Base-by-base conservation (phyloP, 352 stramenopile species). In the Detonula confervacea region DNA sequence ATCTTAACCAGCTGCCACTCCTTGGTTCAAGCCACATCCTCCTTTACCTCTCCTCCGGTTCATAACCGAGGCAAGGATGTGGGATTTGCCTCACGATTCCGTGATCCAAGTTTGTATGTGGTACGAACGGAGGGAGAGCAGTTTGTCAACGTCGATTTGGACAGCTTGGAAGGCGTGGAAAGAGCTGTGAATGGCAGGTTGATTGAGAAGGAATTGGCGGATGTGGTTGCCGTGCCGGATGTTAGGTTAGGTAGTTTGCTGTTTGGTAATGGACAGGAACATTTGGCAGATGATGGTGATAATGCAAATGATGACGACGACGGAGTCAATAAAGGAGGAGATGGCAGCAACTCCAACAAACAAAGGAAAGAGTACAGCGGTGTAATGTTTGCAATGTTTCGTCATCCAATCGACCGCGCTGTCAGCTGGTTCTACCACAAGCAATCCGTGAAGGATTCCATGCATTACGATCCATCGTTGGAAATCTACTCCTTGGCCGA, bases 401-500 rank as follows among this genome's bases (percentile, higher is more conserved):
- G 78, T 27, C 66, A 86, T 75, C 78, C 78, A 2, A 71, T 86
- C 22, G 78, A 86, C 24, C 22, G 78, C 12, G 46, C 78, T 14
- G 56, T 67, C 14, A 84, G 76, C 25, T 35, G 67, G 0, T 84
- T 77, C 54, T 81, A 86, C 51, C 69, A 77, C 59, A 69, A 80
- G 12, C 67, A 79, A 66, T 20, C 49, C 2, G 70, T 62, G n/a
- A 47, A 46, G 39, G 55, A 72, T 18, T 72, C 57, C 0, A 60
- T 81, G 8, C 65, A 81, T 42, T 75, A 72, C 56, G 73, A 81
- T 60, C 73, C 64, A 42, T 67, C 73, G 0, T 35, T 81, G 20
- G 73, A 76, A 49, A 81, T 76, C 29, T 76, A 72, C 47, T 81
- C 63, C 1, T 42, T 81, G 9, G 61, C 42, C 6, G 73, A 81